Conservation (phyloP, 129 eudicot species). For the Kitagawia praeruptora region DNA sequence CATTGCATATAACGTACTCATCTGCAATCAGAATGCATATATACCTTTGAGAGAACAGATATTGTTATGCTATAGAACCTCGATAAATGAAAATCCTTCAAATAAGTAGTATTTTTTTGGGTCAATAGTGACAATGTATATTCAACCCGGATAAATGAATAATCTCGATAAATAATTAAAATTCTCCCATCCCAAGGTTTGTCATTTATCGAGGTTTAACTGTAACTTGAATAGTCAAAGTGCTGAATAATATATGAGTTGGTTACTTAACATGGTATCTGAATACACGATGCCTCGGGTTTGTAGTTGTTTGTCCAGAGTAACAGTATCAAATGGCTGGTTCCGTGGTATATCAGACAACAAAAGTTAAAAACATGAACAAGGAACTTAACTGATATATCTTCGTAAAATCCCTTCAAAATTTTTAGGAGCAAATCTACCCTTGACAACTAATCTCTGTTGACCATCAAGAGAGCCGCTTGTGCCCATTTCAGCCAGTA, state of each 20-base stretch:
- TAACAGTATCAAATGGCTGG: not conserved
- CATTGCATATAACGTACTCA: conserved; percentile 61
- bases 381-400: conserved; percentile 22
- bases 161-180: too few species aligned
- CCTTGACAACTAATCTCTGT: conserved; percentile 67
- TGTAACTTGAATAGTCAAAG: not conserved
- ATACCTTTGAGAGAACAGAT: not conserved
- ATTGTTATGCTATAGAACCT: not conserved
- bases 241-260: too few species aligned
- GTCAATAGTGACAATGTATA: too few species aligned
- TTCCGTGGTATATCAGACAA: not conserved
- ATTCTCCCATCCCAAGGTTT: too few species aligned
- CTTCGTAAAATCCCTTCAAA: conserved; percentile 70
- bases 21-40: conserved; percentile 24
- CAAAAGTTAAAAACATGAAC: not conserved
- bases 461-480: conserved; percentile 78
- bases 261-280: too few species aligned
- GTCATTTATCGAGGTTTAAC: not conserved
- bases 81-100: too few species aligned
- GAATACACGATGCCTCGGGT: too few species aligned
- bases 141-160: too few species aligned
- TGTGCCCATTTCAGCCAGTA: conserved; percentile 80
- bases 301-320: too few species aligned
- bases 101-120: too few species aligned
- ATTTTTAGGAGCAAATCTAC: conserved; percentile 77